Evolutionary conservation across 1,284 basidiomycete species (phyloP).

Genomic region (Chondrostereum purpureum): DNA sequence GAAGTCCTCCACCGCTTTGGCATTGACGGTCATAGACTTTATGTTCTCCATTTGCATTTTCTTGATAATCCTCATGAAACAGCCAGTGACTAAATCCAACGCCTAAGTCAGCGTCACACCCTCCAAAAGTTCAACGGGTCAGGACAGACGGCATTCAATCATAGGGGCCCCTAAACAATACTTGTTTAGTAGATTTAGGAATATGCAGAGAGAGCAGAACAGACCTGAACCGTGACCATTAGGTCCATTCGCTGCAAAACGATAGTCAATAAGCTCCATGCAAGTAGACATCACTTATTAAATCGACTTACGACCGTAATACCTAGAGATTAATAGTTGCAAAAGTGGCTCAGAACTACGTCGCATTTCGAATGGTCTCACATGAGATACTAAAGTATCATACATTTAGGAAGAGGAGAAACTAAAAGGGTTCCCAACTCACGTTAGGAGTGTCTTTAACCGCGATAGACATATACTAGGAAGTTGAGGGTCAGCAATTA

Average conservation of each 20-base stretch:
- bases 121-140: neutral
- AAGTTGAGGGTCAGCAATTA: neutral
- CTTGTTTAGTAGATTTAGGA: no score
- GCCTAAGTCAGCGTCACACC: neutral
- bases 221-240: slow-evolving; percentile 17
- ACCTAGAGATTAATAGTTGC: no score
- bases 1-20: slow-evolving; percentile 17
- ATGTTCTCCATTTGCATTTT: slow-evolving; percentile 21
- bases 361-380: slow-evolving; percentile 10
- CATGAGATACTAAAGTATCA: neutral
- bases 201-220: no score
- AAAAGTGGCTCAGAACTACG: no score
- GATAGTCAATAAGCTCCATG: no score
- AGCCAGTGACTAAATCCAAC: slow-evolving; percentile 11
- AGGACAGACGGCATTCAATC: slow-evolving; percentile 15
- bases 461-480: slow-evolving; percentile 18
- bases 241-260: slow-evolving; percentile 11
- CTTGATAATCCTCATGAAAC: slow-evolving; percentile 17
- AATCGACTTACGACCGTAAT: slow-evolving; percentile 15
- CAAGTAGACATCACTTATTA: no score
- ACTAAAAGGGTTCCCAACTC: neutral
- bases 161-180: slow-evolving; percentile 13
- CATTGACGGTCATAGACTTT: slow-evolving; percentile 16
- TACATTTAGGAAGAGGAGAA: neutral
- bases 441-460: slow-evolving; percentile 19